Conservation (phyloP, 176 grass and related monocot species). For the Elymus sibiricus region DNA sequence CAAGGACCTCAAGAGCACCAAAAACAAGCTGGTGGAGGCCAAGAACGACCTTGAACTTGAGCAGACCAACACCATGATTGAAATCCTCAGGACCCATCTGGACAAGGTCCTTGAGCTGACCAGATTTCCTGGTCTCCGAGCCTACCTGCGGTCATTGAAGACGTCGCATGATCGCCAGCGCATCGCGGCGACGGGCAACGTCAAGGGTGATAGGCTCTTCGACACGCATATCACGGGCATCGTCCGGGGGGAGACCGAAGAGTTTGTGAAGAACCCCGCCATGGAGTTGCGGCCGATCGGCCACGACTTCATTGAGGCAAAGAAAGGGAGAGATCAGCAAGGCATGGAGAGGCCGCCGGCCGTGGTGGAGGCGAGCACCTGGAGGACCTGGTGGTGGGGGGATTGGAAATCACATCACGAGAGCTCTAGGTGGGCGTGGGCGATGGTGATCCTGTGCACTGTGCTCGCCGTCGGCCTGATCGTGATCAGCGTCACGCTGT, state of each 20-base stretch:
- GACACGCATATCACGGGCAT: neutral
- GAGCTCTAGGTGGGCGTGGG: neutral
- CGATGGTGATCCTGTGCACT: constrained; percentile 28
- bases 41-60: neutral
- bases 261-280: neutral
- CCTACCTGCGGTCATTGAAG: neutral
- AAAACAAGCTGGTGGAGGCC: neutral
- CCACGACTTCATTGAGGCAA: neutral
- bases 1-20: neutral
- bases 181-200: neutral
- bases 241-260: neutral
- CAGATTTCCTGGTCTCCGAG: neutral
- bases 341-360: neutral
- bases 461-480: constrained; percentile 34
- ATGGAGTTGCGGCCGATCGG: neutral
- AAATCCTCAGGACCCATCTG: constrained; percentile 1
- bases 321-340: no score
- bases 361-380: neutral
- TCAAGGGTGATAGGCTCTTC: neutral
- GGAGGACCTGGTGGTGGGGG: neutral
- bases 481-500: constrained; percentile 24
- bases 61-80: neutral
- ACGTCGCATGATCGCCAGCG: neutral
- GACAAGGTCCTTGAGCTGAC: neutral
- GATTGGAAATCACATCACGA: neutral